Evolutionary conservation across 805 yeast species (phyloP), one percentile per base, ranked within the genome.

Genomic region (Wickerhamiella kazuoi): DNA sequence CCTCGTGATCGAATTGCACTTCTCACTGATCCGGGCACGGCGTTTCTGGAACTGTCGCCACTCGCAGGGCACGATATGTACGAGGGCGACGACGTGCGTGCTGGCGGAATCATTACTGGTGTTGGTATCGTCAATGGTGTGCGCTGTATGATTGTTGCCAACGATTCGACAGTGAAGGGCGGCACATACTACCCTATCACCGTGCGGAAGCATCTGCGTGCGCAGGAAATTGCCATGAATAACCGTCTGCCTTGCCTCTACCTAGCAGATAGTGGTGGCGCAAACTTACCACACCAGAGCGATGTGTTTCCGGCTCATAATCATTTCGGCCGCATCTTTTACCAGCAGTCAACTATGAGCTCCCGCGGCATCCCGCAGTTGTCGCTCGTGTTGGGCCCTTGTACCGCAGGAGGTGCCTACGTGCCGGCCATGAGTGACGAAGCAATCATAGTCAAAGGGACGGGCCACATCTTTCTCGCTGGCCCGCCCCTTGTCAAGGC

Each of bases 371-470:
- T 54, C 30, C 57, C 58, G 9, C 58, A 54, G 41, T 40, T 54
- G 37, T 48, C 58, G 8, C 46, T 54, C 11, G 58, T 54, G 8
- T 44, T 54, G 34, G 58, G 58, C 11, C 58, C 58, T 6, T 54
- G 58, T 31, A 54, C 58, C 11, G 58, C 58, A 13, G 58, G 58
- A n/a, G 58, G 58, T 11, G 58, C 58, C 36, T 54, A 54, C 37
- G 58, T 54, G 4, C 58, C 58, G 18, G 58, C 58, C 17, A 54
- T 54, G 58, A 49, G 54, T 17, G 58, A 54, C 42, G 58, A 54
- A 43, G 45, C 55, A 31, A 51, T 54, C 37, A 54, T 54, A 23
- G 58, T 54, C 41, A 46, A 44, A 37, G 57, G 57, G 1, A 47
- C 50, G 11, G 58, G 58, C 31, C 57, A 54, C 38, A 53, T 54